Conservation (phyloP, 805 yeast genomes). For the Lipomyces lipofer region DNA sequence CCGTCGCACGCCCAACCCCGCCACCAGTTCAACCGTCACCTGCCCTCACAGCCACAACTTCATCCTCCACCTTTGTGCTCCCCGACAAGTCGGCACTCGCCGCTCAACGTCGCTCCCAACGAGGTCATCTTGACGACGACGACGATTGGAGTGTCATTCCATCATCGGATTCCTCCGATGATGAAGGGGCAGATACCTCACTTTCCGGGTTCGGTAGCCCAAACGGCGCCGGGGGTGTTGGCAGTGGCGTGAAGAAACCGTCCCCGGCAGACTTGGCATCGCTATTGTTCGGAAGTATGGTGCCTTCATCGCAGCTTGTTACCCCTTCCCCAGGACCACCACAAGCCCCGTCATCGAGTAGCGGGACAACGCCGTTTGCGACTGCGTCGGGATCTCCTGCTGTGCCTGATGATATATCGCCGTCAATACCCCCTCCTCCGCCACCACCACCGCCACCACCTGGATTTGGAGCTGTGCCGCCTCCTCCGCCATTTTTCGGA, state of each 20-base stretch:
- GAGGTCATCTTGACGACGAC: constrained; percentile 39
- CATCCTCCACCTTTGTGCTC: constrained; percentile 11
- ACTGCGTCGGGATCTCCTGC: constrained; percentile 39
- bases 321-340: constrained; percentile 33
- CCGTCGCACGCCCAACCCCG: background rate
- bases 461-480: constrained; percentile 45
- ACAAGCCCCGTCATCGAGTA: constrained; percentile 35
- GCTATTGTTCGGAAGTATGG: constrained; percentile 47
- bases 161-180: constrained; percentile 35
- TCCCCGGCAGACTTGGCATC: constrained; percentile 44
- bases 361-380: constrained; percentile 40
- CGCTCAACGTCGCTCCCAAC: constrained; percentile 39
- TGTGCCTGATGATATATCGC: too few species aligned
- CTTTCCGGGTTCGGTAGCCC: too few species aligned
- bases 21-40: constrained; percentile 3
- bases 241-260: constrained; percentile 42
- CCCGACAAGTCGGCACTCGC: constrained; percentile 34
- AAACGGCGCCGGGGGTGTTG: constrained; percentile 37
- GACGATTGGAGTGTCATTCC: constrained; percentile 42
- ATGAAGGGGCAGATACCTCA: constrained; percentile 34
- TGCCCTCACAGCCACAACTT: constrained; percentile 11
- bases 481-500: constrained; percentile 42
- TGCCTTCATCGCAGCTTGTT: constrained; percentile 23
- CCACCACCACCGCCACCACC: constrained; percentile 39
- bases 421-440: too few species aligned